Evolutionary conservation across 768 basidiomycete species (phyloP), one percentile per base, ranked within the genome.

Genomic region (Porpolomopsis calyptriformis): DNA sequence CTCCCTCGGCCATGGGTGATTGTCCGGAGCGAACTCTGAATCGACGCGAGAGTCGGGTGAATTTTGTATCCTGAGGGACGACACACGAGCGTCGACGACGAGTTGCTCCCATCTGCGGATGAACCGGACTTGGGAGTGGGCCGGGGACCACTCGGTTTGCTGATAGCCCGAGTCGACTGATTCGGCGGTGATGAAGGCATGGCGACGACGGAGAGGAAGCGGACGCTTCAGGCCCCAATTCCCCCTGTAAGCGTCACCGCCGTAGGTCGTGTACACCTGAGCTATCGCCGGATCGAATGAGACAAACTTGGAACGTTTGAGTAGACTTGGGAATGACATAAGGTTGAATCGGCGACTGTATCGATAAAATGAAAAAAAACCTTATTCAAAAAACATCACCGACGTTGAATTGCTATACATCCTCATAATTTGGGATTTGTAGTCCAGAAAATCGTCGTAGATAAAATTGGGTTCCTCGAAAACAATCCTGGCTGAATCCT

Each of bases 401-500:
- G 85, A 76, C 79, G 82, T 82, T 64, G 82, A 86, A 87, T 88
- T 88, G 76, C 85, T 77, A 67, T 84, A 74, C 69, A 59, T 64
- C 73, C 79, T 72, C 67, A 51, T 55, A 56, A 50, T 53, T 59
- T 77, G 67, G 81, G 74, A 76, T 70, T 73, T 78, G 80, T 65
- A 74, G 85, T 81, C 85, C 85, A 88, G 85, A 88, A 85, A 87
- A 82, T 71, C 75, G 85, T 85, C 81, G 82, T 61, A 86, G 83
- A 88, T 44, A 41, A 62, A 68, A 40, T 37, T 48, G 45, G 62
- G 65, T 68, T 66, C 69, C 82, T 84, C 83, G 75, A 87, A 89
- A 88, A 89, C 86, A 87, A 74, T 88, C 84, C 80, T 75, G 78
- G 85, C 86, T 78, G 86, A 85, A 75, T 79, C 70, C 74, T 89